phyloP scores from a whole-genome alignment of 495 filamentous ascomycete species.

The Penicillium crystallinum region DNA sequence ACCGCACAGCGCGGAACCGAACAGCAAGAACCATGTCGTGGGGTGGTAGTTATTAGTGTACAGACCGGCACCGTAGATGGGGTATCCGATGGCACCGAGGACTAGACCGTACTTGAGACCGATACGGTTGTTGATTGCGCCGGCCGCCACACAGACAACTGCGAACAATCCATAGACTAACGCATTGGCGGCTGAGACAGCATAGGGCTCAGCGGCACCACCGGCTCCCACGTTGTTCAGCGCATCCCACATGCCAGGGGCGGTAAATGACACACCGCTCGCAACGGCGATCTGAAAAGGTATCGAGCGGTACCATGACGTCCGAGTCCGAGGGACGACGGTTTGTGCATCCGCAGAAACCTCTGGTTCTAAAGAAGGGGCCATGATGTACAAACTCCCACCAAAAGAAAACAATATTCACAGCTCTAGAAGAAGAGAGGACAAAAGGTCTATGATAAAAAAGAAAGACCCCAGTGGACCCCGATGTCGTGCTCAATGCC shows the following conservation, averaged over 20 bases:
- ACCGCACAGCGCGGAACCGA: slow-evolving; percentile 60
- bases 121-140: slow-evolving; percentile 44
- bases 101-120: slow-evolving; percentile 56
- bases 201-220: slow-evolving; percentile 31
- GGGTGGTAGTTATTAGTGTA: slow-evolving; percentile 62
- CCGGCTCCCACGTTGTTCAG: slow-evolving; percentile 32
- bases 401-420: neutral
- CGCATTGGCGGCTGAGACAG: slow-evolving; percentile 30
- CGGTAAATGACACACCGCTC: slow-evolving; percentile 31
- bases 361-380: neutral
- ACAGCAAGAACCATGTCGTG: slow-evolving; percentile 56
- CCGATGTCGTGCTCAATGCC: neutral
- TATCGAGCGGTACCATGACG: slow-evolving; percentile 19
- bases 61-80: slow-evolving; percentile 47
- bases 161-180: slow-evolving; percentile 30
- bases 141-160: slow-evolving; percentile 28
- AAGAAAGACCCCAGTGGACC: neutral
- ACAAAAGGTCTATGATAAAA: neutral
- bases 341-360: neutral
- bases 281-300: slow-evolving; percentile 32
- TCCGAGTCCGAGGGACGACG: neutral
- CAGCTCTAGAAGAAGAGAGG: neutral
- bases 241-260: slow-evolving; percentile 34
- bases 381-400: neutral
- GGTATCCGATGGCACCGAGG: slow-evolving; percentile 47